These are phyloP conservation scores for Uronychia binucleata DNA, from an alignment of 73 alveolate genomes.

Conservation along the genomic window DNA sequence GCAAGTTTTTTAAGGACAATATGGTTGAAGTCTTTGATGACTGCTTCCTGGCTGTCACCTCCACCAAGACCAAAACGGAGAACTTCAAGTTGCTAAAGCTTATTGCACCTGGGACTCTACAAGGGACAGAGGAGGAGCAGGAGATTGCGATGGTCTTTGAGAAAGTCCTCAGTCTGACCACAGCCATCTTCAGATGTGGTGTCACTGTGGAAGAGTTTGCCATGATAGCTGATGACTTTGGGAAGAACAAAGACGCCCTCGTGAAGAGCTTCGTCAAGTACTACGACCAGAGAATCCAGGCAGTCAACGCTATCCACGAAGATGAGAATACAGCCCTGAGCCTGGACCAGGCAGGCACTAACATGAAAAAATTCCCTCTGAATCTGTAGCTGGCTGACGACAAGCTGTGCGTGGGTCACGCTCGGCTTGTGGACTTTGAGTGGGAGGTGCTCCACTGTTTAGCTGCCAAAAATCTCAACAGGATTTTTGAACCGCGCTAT, in stretches of 20 bases:
- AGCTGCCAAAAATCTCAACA: constrained; percentile 42
- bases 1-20: background rate
- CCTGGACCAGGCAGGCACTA: constrained; percentile 2
- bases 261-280: constrained; percentile 9
- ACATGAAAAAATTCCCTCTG: constrained; percentile 45
- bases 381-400: constrained; percentile 40
- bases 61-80: background rate
- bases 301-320: constrained; percentile 22
- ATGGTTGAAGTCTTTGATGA: background rate
- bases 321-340: constrained; percentile 28
- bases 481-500: constrained; percentile 37
- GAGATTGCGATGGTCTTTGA: background rate
- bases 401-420: constrained; percentile 11
- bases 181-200: background rate
- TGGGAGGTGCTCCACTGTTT: constrained; percentile 39
- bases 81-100: background rate
- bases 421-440: constrained; percentile 41
- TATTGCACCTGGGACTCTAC: background rate
- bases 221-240: background rate
- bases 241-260: background rate
- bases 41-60: background rate
- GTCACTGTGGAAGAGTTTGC: background rate
- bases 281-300: constrained; percentile 30
- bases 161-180: background rate
- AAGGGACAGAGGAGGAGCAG: background rate